phyloP scores from a whole-genome alignment of 257 asterid species.

The Linderniella brevidens region DNA sequence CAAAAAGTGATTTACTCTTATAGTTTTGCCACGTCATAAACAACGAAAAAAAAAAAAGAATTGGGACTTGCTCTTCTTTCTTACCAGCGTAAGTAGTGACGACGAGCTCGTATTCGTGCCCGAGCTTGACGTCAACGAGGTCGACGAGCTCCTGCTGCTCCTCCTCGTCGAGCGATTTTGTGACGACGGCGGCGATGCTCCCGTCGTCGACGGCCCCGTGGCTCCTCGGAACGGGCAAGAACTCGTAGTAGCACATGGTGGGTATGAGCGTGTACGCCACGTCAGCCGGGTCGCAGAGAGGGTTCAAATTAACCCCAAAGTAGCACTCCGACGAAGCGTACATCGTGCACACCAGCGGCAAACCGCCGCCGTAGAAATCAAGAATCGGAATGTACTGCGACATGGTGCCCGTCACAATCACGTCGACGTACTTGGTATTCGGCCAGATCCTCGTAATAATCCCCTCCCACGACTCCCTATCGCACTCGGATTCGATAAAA shows the following conservation, averaged over 20 bases:
- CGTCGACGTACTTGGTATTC: constrained; percentile 47
- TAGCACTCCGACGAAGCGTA: constrained; percentile 63
- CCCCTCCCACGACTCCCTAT: constrained; percentile 35
- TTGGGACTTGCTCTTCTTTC: too few relatives aligned
- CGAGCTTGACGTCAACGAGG: constrained; percentile 43
- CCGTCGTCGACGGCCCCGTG: constrained; percentile 16
- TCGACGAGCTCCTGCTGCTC: constrained; percentile 45
- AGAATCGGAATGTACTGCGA: constrained; percentile 57
- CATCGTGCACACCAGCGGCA: constrained; percentile 60
- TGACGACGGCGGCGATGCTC: constrained; percentile 22
- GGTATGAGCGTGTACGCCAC: constrained; percentile 57
- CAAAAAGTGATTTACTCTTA: too few relatives aligned
- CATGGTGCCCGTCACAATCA: constrained; percentile 64
- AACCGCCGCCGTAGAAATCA: constrained; percentile 38
- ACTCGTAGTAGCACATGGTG: constrained; percentile 49
- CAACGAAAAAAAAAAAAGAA: too few relatives aligned
- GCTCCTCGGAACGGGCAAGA: constrained; percentile 34
- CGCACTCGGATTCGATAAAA: constrained; percentile 35
- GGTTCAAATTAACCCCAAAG: constrained; percentile 48
- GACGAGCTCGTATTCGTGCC: constrained; percentile 50
- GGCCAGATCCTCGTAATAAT: constrained; percentile 54
- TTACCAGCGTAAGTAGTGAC: constrained; percentile 65
- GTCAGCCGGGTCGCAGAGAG: constrained; percentile 41
- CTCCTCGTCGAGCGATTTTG: constrained; percentile 34
- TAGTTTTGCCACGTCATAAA: too few relatives aligned